These are phyloP conservation scores for Pythium pyrilobum DNA, from an alignment of 352 stramenopile species.

Conservation along the genomic window DNA sequence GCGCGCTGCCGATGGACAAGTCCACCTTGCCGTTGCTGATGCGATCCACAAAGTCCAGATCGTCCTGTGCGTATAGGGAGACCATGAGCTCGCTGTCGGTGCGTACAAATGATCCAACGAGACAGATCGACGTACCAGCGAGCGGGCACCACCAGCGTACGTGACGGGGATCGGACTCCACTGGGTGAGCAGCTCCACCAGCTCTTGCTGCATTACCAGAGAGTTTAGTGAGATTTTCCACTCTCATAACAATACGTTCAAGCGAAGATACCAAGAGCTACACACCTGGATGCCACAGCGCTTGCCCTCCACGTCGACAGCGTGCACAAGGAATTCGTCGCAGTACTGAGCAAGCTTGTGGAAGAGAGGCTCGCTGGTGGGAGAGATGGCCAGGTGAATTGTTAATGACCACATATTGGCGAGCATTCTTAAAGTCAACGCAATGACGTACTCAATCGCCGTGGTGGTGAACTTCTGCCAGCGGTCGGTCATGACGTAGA, in stretches of 20 bases:
- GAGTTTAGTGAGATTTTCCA: neutral
- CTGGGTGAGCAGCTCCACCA: constrained; percentile 90
- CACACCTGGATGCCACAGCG: constrained; percentile 89
- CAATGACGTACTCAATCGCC: constrained; percentile 61
- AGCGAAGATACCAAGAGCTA: neutral
- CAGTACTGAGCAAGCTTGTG: constrained; percentile 89
- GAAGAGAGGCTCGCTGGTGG: constrained; percentile 83
- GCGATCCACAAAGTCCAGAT: constrained; percentile 92
- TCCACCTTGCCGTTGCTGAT: constrained; percentile 94
- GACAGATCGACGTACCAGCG: constrained; percentile 46
- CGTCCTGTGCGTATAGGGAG: constrained; percentile 42
- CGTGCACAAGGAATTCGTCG: constrained; percentile 97
- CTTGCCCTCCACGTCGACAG: constrained; percentile 97
- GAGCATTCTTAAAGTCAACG: too few species aligned
- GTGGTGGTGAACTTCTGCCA: constrained; percentile 97
- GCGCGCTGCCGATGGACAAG: constrained; percentile 96
- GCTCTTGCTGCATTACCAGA: constrained; percentile 73
- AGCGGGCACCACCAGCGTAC: constrained; percentile 95
- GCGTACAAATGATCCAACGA: neutral
- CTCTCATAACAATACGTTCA: too few species aligned
- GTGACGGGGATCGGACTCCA: constrained; percentile 94
- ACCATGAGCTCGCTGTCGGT: neutral
- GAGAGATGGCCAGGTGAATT: constrained; percentile 1
- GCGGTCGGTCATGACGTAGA: constrained; percentile 95
- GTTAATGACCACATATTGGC: too few species aligned